phyloP scores from a whole-genome alignment of 306 rosid genomes.

The Gastrolobium bilobum region DNA sequence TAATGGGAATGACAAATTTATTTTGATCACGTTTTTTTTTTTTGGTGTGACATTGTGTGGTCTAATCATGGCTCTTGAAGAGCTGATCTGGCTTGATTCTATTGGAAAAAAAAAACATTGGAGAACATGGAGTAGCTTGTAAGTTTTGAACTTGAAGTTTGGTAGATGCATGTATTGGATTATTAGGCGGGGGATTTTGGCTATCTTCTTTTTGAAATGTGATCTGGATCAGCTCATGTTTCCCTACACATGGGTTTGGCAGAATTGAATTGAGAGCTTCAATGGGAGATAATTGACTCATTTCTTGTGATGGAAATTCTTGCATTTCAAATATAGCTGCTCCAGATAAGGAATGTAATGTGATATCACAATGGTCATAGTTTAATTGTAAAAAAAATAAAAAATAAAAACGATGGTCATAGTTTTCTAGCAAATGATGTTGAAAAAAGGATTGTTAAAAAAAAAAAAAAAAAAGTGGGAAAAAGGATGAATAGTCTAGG shows the following conservation, averaged over 20 bases:
- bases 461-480: neutral
- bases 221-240: constrained; percentile 33
- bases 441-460: neutral
- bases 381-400: constrained; percentile 6
- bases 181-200: constrained; percentile 33
- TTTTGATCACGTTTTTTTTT: constrained; percentile 16
- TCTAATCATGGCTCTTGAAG: constrained; percentile 36
- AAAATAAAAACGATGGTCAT: neutral
- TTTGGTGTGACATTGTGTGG: constrained; percentile 16
- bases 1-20: constrained; percentile 7
- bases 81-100: constrained; percentile 43
- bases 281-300: constrained; percentile 32
- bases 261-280: constrained; percentile 26
- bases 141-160: constrained; percentile 42
- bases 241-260: constrained; percentile 38
- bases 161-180: constrained; percentile 50
- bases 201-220: constrained; percentile 42
- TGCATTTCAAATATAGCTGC: neutral
- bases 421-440: constrained; percentile 29
- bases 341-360: constrained; percentile 11
- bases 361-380: constrained; percentile 10
- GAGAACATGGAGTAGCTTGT: constrained; percentile 41
- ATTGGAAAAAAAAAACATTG: constrained; percentile 21
- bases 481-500: neutral
- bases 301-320: constrained; percentile 1